Conservation (phyloP, 2,329 filamentous ascomycete species). For the Coniochaeta sp. region DNA sequence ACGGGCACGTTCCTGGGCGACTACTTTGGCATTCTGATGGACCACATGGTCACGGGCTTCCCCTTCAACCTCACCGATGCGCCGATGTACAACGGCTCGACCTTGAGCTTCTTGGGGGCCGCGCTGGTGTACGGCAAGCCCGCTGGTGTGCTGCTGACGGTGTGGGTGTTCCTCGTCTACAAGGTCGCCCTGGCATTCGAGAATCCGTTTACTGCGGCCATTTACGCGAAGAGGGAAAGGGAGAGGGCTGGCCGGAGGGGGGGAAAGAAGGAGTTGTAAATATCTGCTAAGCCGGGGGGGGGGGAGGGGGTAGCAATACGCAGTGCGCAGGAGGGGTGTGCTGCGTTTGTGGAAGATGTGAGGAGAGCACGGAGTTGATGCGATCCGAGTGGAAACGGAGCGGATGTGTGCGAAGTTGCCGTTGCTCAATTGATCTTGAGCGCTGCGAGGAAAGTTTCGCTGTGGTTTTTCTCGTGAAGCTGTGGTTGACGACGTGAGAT, state of each 20-base stretch:
- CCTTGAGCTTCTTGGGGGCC: slow-evolving; percentile 84
- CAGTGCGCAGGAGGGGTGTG: background rate
- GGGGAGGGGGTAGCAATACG: no score
- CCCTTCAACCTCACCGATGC: slow-evolving; percentile 87
- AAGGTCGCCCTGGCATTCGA: slow-evolving; percentile 75
- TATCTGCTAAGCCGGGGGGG: no score
- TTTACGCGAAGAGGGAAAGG: slow-evolving; percentile 79
- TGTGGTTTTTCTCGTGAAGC: background rate
- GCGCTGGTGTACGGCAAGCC: slow-evolving; percentile 81
- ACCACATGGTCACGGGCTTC: slow-evolving; percentile 86
- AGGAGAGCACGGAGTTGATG: background rate
- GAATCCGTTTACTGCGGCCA: slow-evolving; percentile 88
- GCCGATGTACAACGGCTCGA: slow-evolving; percentile 95
- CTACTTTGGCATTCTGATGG: slow-evolving; percentile 98
- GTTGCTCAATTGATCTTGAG: background rate
- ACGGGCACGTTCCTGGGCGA: slow-evolving; percentile 96
- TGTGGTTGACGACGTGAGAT: background rate
- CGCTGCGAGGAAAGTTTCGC: background rate
- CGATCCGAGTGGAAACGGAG: background rate
- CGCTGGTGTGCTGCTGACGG: slow-evolving; percentile 71
- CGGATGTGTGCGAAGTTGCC: background rate
- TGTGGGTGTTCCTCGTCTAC: slow-evolving; percentile 70
- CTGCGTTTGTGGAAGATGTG: background rate
- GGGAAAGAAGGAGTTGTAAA: slow-evolving; percentile 45
- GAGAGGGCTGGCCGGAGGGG: slow-evolving; percentile 36